Evolutionary conservation across 805 yeast species (phyloP), one percentile per base, ranked within the genome.

Genomic region (Candida chauliodis): DNA sequence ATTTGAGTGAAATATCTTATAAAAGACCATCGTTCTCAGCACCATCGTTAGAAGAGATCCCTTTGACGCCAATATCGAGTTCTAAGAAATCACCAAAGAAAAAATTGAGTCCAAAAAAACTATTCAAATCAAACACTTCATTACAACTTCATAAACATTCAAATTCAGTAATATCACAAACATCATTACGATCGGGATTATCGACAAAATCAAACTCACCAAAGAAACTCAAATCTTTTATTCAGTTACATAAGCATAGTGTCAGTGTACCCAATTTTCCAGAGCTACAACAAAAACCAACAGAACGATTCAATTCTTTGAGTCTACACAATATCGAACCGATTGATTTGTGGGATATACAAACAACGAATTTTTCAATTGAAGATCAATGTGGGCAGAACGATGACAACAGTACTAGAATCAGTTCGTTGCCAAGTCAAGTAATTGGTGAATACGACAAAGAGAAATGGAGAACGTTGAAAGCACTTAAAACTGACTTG

Each of bases 361-460:
- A 59, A 20, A 47, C 60, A 6, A 30, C 34, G 22, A 53, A 52
- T 10, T 65, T 62, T 1, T 58, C 55, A 11, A 64, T 71, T 17
- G 44, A 40, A 13, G 63, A 58, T 38, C 22, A 7, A 23, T n/a
- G n/a, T n/a, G 14, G 25, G 4, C 6, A 10, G 19, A 17, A 13
- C 4, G 19, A 14, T 9, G 37, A 34, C 13, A 20, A 25, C 9
- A 26, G 32, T 26, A 71, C 75, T 2, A 57, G 69, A 10, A 66
- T 59, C 29, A 51, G 76, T 58, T 58, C 72, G 50, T 43, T 69
- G 26, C 84, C 85, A 1, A 68, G 79, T 28, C 77, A 71, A 9
- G 79, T 76, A 3, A 70, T 79, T 39, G 84, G 85, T 0, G 78
- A 77, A 49, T 79, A 79, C 50, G 86, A 79, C 49, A 61, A 73